Evolutionary conservation across 1,139 yeast genomes (phyloP).

Genomic region (Entelexis paramagnoliae): DNA sequence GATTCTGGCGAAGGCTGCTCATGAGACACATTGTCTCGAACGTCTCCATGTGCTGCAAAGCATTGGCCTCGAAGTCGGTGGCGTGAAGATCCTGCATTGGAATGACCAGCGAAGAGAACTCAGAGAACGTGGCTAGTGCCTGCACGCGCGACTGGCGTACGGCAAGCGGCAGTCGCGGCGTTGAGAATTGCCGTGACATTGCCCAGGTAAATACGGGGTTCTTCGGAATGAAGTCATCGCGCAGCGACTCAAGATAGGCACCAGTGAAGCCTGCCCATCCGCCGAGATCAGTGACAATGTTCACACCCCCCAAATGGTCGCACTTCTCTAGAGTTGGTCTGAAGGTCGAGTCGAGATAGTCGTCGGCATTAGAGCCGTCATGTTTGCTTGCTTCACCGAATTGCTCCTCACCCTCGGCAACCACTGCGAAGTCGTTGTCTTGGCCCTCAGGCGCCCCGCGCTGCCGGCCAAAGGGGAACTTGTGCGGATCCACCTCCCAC

Average conservation of each 20-base stretch:
- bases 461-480: slow-evolving; percentile 36
- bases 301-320: slow-evolving; percentile 63
- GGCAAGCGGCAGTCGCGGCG: not conserved
- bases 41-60: not conserved
- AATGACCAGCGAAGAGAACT: slow-evolving; percentile 20
- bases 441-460: slow-evolving; percentile 30
- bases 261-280: slow-evolving; percentile 79
- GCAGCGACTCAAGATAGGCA: slow-evolving; percentile 42
- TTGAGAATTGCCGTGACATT: not conserved
- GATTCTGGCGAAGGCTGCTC: slow-evolving; percentile 21
- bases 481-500: slow-evolving; percentile 44
- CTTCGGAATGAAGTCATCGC: slow-evolving; percentile 67
- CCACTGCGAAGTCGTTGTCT: slow-evolving; percentile 34
- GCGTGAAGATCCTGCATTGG: slow-evolving; percentile 17
- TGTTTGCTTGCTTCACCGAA: slow-evolving; percentile 33
- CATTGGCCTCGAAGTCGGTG: slow-evolving; percentile 12
- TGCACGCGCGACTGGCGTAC: slow-evolving; percentile 18
- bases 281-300: slow-evolving; percentile 51
- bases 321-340: slow-evolving; percentile 64
- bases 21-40: slow-evolving; percentile 23
- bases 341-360: slow-evolving; percentile 49
- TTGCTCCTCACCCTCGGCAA: slow-evolving; percentile 42
- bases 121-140: slow-evolving; percentile 15
- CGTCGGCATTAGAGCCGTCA: slow-evolving; percentile 25
- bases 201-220: slow-evolving; percentile 51